Base-by-base conservation (phyloP, 441 rosid species). In the Erodium texanum region DNA sequence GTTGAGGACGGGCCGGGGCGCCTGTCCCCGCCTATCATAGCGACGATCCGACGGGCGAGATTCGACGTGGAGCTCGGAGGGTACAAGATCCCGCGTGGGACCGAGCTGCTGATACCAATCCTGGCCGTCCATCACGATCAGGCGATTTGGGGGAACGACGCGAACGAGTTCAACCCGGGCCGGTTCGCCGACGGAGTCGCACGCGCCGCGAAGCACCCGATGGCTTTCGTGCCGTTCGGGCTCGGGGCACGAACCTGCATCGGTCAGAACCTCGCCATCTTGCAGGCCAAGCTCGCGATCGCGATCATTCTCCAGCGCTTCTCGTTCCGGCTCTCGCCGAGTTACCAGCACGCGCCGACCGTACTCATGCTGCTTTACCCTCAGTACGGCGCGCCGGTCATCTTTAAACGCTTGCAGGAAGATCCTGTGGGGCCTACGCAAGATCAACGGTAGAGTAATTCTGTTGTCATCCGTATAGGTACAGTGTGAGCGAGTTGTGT, bases 111-210 rank as follows among this genome's bases (percentile, higher is more conserved):
- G 74, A 81, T 94, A 68, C 96, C 99, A 0, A 84, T 88, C 79
- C 58, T 94, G 32, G 99, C 97, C 71, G 84, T 91, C 48, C 99
- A 94, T 70, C 99, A 94, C 59, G 97, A 94, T 73, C 99, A 83
- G 67, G 82, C 81, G 0, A 79, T 89, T 0, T 94, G 99, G 99
- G 97, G 99, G 0, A 78, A 74, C 38, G 91, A 88, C n/a, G 96
- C 83, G 0, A 91, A 83, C 23, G 97, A 91, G 71, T 91, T 94
- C 88, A 89, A 91, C 62, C 99, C 99, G 7, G 82, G 69, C 18
- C 83, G 99, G 29, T 94, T 94, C 73, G 65, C 85, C 0, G 84
- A 81, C 2, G 97, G 97, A 0, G 87, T 88, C 50, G 88, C 92
- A 20, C 83, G 87, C 18, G 92, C 96, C 0, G 86, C 93, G 0